Evolutionary conservation across 78 protist species (phyloP).

Genomic region (Fonticula alba): DNA sequence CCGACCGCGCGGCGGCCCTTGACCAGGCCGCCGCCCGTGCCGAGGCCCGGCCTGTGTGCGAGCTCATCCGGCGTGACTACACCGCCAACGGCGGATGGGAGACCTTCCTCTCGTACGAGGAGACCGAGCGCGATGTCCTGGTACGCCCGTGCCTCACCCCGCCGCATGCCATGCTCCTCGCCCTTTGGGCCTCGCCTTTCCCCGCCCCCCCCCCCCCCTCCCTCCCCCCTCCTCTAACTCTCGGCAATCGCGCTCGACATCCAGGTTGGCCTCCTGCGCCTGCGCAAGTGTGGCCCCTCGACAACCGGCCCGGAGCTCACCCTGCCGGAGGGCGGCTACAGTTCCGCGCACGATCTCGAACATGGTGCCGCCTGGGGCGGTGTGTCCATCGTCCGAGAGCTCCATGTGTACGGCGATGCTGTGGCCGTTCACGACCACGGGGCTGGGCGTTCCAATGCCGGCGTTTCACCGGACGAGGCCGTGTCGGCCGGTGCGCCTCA

Average conservation of each 20-base stretch:
- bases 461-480: background rate
- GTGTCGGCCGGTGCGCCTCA: background rate
- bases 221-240: too few species aligned
- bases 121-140: conserved; percentile 74
- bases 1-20: too few species aligned
- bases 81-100: conserved; percentile 86
- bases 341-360: too few species aligned
- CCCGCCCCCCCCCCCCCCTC: too few species aligned
- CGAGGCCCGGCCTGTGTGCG: conserved; percentile 54
- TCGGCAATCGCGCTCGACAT: too few species aligned
- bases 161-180: too few species aligned
- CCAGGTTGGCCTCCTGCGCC: conserved; percentile 61
- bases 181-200: too few species aligned
- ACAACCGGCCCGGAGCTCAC: conserved; percentile 58
- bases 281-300: conserved; percentile 48
- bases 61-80: conserved; percentile 84
- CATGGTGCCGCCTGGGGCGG: too few species aligned
- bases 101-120: conserved; percentile 85
- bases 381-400: conserved; percentile 80
- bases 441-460: too few species aligned
- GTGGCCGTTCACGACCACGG: too few species aligned
- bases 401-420: conserved; percentile 82
- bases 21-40: conserved; percentile 35
- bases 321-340: too few species aligned
- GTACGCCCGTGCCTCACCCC: too few species aligned